Evolutionary conservation across 2,329 filamentous ascomycete species (phyloP).

Genomic region (Trichoderma lentiforme): DNA sequence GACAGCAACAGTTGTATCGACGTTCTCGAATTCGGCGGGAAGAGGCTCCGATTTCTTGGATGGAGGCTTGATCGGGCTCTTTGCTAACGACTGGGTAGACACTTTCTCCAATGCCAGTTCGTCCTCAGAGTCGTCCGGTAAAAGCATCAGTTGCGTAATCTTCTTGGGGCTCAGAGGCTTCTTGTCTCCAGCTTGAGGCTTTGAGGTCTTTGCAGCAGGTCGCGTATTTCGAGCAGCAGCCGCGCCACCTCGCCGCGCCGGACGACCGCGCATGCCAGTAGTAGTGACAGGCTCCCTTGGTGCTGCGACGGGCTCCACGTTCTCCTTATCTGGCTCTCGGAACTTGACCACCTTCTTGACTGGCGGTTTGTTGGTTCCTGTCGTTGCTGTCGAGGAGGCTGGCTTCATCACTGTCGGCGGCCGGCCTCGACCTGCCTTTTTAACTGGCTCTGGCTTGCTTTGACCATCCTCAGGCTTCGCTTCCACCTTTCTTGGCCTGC

Average conservation of each 20-base stretch:
- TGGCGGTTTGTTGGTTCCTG: constrained; percentile 39
- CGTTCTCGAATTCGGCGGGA: constrained; percentile 5
- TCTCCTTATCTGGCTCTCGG: constrained; percentile 64
- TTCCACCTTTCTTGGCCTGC: constrained; percentile 42
- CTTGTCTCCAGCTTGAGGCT: constrained; percentile 31
- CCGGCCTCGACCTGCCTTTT: constrained; percentile 32
- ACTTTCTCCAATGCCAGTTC: constrained; percentile 55
- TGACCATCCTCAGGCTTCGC: constrained; percentile 22
- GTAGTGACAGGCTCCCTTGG: constrained; percentile 34
- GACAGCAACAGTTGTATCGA: constrained; percentile 22
- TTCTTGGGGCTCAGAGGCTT: constrained; percentile 63
- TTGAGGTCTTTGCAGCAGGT: constrained; percentile 32
- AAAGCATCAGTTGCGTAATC: constrained; percentile 54
- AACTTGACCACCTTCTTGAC: constrained; percentile 62
- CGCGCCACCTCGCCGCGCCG: constrained; percentile 43
- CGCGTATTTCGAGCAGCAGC: constrained; percentile 35
- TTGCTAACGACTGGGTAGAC: constrained; percentile 39
- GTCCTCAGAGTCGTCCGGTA: constrained; percentile 52
- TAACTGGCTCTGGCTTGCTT: constrained; percentile 28
- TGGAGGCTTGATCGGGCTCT: constrained; percentile 20
- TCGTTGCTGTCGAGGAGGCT: constrained; percentile 27
- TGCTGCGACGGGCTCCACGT: constrained; percentile 45
- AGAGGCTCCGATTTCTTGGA: constrained; percentile 1
- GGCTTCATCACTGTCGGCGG: constrained; percentile 30
- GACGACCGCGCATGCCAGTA: constrained; percentile 37